A percentile compares a stretch with the other conserved stretches of the same genome.
Conservation (phyloP, 1,284 basidiomycete species). For the Cerioporus squamosus region DNA sequence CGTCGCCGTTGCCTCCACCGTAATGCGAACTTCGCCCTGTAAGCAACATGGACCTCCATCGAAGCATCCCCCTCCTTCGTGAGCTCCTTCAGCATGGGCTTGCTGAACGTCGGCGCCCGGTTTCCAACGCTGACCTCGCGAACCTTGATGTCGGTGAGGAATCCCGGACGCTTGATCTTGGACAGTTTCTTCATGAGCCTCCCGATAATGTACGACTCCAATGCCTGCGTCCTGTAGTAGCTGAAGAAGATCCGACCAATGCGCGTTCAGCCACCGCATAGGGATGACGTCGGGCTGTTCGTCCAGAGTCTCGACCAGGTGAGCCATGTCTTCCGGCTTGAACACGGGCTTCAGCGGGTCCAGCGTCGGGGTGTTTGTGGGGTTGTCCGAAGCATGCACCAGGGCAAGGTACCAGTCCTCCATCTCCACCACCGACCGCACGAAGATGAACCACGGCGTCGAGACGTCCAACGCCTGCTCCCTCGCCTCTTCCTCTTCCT, state of each 20-base stretch:
- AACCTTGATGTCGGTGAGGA: conserved; percentile 86
- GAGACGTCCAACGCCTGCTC: conserved; percentile 54
- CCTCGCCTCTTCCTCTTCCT: conserved; percentile 48
- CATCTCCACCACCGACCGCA: conserved; percentile 84
- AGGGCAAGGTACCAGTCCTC: conserved; percentile 96
- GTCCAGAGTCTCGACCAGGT: conserved; percentile 85
- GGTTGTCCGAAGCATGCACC: conserved; percentile 71
- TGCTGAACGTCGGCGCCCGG: conserved; percentile 82
- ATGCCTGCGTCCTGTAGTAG: conserved; percentile 80
- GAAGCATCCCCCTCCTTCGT: conserved; percentile 91
- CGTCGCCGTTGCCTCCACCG: conserved; percentile 86
- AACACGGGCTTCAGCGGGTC: conserved; percentile 69
- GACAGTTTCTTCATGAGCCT: conserved; percentile 93
- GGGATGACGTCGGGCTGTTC: conserved; percentile 94
- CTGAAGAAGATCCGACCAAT: conserved; percentile 93
- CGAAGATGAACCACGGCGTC: conserved; percentile 89
- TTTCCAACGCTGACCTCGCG: conserved; percentile 90
- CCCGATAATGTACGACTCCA: conserved; percentile 86
- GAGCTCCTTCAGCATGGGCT: conserved; percentile 97
- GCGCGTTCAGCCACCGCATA: conserved; percentile 95
- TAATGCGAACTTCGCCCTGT: conserved; percentile 89
- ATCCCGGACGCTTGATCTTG: conserved; percentile 87
- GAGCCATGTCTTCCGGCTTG: conserved; percentile 79
- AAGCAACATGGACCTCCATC: conserved; percentile 83
- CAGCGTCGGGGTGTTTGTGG: conserved; percentile 59